Evolutionary conservation across 75 land plant genomes (phyloP).

Genomic region (Cupressus sempervirens): DNA sequence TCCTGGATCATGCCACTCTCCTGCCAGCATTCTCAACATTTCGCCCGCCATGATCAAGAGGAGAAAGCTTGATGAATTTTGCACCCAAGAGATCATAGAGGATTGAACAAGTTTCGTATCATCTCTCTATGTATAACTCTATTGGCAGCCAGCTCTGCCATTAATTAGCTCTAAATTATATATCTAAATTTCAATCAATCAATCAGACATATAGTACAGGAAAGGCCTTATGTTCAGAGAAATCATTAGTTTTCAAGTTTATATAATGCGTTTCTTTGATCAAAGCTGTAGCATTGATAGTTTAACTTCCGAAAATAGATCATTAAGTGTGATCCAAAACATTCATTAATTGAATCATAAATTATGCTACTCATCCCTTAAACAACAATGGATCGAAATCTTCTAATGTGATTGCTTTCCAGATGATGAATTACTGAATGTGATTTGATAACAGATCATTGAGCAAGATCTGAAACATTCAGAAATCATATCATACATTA

Average conservation of each 20-base stretch:
- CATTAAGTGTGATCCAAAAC: too few species aligned
- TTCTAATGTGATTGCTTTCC: not conserved
- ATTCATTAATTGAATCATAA: too few species aligned
- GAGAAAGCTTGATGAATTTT: constrained; percentile 12
- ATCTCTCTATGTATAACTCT: not conserved
- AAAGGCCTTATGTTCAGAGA: not conserved
- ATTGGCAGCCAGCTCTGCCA: not conserved
- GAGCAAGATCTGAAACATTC: too few species aligned
- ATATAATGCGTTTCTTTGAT: not conserved
- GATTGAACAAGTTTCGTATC: not conserved
- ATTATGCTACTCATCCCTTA: too few species aligned
- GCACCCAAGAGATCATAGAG: not conserved
- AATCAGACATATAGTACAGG: not conserved
- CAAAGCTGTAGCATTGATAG: too few species aligned
- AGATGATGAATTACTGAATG: too few species aligned
- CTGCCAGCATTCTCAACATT: constrained; percentile 7
- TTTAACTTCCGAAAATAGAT: too few species aligned
- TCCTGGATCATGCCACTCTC: constrained; percentile 4
- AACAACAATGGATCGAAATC: not conserved
- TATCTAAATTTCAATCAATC: constrained; percentile 3
- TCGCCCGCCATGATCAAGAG: constrained; percentile 8
- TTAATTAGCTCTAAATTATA: not conserved
- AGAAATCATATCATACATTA: too few species aligned
- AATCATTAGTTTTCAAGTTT: not conserved
- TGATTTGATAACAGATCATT: too few species aligned